Evolutionary conservation across 2,329 filamentous ascomycete genomes (phyloP), one percentile per base, ranked within the genome.

Genomic region (Claviceps africana): DNA sequence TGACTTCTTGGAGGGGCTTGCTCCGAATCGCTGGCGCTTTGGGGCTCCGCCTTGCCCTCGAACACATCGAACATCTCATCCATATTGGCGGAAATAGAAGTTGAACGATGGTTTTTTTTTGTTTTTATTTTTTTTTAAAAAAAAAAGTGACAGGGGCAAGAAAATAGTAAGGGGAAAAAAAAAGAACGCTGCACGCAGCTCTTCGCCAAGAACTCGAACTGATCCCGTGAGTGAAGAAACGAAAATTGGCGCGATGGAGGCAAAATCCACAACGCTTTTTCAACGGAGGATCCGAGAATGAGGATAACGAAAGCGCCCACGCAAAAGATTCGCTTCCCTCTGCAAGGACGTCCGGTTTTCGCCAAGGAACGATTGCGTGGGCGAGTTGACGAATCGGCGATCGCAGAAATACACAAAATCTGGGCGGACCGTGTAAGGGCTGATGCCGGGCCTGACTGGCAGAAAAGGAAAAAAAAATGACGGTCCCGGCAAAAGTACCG

Each of bases 31-130:
- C 69, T 71, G 8, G 64, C 61, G 54, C 67, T 71, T 30, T 64
- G 61, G 52, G 64, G 59, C 17, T 65, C 68, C 48, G 60, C 64
- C 64, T 77, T 74, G 61, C 86, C 82, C 57, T 89, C 83, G 63
- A 93, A 91, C 53, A 89, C 85, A 60, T 87, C 82, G 61, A 93
- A 93, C 59, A 93, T 76, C 56, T 89, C 85, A 69, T 89, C 84
- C 83, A 86, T 88, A 47, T 55, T 62, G 60, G 51, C 50, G n/a
- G 22, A 10, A 21, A 17, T 47, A 30, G 31, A 22, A 21, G 15
- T 15, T 46, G 42, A 25, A 35, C 17, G 28, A 10, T 21, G 39
- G 13, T n/a, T 33, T 25, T 5, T 5, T n/a, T n/a, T n/a, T n/a
- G n/a, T n/a, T n/a, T n/a, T n/a, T n/a, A n/a, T n/a, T n/a, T n/a